phyloP scores from a whole-genome alignment of 768 basidiomycete species.

The Naematelia aurantialba region DNA sequence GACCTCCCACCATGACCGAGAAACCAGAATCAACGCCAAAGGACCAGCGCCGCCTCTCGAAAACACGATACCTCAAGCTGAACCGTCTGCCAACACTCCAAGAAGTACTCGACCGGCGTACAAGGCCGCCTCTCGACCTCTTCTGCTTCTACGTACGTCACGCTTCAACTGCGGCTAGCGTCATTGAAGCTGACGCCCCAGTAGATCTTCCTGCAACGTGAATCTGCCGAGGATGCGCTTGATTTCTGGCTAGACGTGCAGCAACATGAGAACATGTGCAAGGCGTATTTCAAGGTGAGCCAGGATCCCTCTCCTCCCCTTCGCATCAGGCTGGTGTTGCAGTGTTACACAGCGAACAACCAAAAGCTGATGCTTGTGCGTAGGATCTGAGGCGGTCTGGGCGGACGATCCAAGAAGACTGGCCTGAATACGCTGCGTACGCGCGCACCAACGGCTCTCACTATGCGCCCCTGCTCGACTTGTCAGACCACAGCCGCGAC shows the following conservation, averaged over 20 bases:
- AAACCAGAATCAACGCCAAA: constrained; percentile 25
- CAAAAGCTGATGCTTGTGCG: background rate
- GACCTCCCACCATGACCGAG: constrained; percentile 24
- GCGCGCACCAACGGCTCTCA: constrained; percentile 87
- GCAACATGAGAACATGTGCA: constrained; percentile 97
- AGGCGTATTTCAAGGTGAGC: constrained; percentile 85
- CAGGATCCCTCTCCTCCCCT: background rate
- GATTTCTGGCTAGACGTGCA: constrained; percentile 99
- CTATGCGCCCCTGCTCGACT: constrained; percentile 80
- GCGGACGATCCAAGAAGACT: constrained; percentile 86
- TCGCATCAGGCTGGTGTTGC: constrained; percentile 1
- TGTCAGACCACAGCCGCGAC: constrained; percentile 11
- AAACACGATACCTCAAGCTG: constrained; percentile 38
- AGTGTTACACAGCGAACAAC: background rate
- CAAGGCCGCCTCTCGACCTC: constrained; percentile 90
- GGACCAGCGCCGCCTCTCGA: constrained; percentile 29
- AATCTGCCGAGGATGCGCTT: constrained; percentile 90
- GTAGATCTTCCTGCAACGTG: constrained; percentile 89
- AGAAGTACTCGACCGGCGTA: constrained; percentile 85
- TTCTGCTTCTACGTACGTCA: constrained; percentile 95
- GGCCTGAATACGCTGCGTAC: constrained; percentile 97
- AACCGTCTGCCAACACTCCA: constrained; percentile 51
- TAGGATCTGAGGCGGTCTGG: constrained; percentile 90
- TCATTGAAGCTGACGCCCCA: constrained; percentile 2
- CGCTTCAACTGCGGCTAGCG: background rate